A percentile compares a stretch with the other conserved stretches of the same genome.
Conservation (phyloP, 257 asterid genomes). For the Solanum corneliomulleri region DNA sequence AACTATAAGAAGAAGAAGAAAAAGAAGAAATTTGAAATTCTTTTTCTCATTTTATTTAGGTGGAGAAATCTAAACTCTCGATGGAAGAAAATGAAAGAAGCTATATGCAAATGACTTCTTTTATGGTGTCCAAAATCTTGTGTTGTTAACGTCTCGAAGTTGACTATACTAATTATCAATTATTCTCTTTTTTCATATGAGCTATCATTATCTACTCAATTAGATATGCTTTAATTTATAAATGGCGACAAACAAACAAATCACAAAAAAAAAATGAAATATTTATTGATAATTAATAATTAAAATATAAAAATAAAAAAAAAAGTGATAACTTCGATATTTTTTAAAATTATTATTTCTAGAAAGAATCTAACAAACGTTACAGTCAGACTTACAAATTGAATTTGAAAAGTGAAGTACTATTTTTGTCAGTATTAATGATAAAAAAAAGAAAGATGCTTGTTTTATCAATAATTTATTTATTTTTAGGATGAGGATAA, state of each 20-base stretch:
- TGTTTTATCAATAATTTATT: not conserved
- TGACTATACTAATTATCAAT: not conserved
- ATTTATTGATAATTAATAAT: too few species aligned
- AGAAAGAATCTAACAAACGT: not conserved
- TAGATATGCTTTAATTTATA: not conserved
- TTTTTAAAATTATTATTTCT: not conserved
- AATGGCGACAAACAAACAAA: fast-evolving
- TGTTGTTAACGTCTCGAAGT: too few species aligned
- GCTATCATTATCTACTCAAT: not conserved
- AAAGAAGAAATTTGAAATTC: not conserved
- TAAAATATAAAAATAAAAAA: fast-evolving
- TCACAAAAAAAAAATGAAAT: not conserved
- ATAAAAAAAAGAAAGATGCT: not conserved
- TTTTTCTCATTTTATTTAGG: not conserved
- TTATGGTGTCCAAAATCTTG: not conserved
- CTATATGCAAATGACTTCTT: not conserved
- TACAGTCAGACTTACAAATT: not conserved
- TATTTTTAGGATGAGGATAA: not conserved
- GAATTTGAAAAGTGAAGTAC: not conserved
- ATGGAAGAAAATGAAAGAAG: not conserved
- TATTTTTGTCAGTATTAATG: not conserved
- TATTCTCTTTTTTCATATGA: not conserved
- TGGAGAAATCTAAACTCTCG: not conserved
- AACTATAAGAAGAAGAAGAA: not conserved
- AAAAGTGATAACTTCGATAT: not conserved